Conservation (phyloP, 768 basidiomycete genomes). For the Coprinopsis sp. region DNA sequence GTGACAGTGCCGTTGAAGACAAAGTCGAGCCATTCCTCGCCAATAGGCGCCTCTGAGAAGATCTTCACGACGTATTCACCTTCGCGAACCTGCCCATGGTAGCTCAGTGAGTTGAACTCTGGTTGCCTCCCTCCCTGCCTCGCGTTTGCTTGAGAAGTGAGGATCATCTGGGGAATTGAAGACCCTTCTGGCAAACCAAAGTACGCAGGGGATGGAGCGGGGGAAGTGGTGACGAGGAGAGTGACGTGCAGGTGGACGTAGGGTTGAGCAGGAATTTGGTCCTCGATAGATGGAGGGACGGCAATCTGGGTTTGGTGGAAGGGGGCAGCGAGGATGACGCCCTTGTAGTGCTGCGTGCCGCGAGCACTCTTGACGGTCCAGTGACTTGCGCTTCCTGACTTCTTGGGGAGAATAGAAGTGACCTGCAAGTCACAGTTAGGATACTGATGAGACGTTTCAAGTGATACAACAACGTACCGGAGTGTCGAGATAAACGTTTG, state of each 20-base stretch:
- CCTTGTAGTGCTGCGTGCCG: constrained; percentile 54
- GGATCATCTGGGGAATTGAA: constrained; percentile 54
- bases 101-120: constrained; percentile 84
- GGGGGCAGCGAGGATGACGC: constrained; percentile 84
- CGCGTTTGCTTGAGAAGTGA: constrained; percentile 68
- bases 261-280: constrained; percentile 59
- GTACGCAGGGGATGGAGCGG: constrained; percentile 57
- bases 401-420: constrained; percentile 40
- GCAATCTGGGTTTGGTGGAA: constrained; percentile 64
- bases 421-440: constrained; percentile 37
- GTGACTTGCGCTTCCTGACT: constrained; percentile 32
- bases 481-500: constrained; percentile 67
- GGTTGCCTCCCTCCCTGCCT: constrained; percentile 55
- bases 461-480: constrained; percentile 36
- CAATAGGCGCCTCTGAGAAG: constrained; percentile 63
- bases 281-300: constrained; percentile 43
- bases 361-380: constrained; percentile 51
- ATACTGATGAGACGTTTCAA: neutral
- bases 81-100: constrained; percentile 57
- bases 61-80: constrained; percentile 81
- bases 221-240: constrained; percentile 72
- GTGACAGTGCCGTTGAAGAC: constrained; percentile 65
- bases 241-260: constrained; percentile 90
- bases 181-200: constrained; percentile 51
- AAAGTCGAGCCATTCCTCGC: constrained; percentile 63